These are phyloP conservation scores for Kodamaea arcana DNA, from an alignment of 1,139 yeast species.

Conservation along the genomic window DNA sequence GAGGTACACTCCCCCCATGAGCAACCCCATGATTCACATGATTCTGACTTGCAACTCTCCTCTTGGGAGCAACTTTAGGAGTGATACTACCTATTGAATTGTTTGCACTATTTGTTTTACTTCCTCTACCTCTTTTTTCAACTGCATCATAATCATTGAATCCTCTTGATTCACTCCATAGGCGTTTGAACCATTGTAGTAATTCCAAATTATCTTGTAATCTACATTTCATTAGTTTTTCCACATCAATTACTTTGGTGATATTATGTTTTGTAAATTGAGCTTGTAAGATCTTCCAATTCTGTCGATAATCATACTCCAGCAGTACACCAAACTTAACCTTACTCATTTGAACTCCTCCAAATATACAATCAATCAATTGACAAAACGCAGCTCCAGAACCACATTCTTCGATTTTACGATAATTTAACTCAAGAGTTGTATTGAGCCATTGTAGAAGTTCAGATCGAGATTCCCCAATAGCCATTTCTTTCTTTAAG, in stretches of 20 bases:
- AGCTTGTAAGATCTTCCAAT: slow-evolving; percentile 81
- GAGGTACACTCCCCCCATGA: background rate
- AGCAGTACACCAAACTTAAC: slow-evolving; percentile 62
- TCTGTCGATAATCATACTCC: slow-evolving; percentile 75
- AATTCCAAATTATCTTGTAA: slow-evolving; percentile 93
- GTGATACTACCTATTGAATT: slow-evolving; percentile 6
- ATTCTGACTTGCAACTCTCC: slow-evolving; percentile 1
- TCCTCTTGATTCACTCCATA: slow-evolving; percentile 74
- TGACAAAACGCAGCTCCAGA: slow-evolving; percentile 95
- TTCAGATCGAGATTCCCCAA: slow-evolving; percentile 79
- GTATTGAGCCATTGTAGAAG: slow-evolving; percentile 81
- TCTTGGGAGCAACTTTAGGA: no score
- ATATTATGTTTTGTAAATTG: slow-evolving; percentile 68
- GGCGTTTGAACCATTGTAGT: slow-evolving; percentile 84
- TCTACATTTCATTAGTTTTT: slow-evolving; percentile 75
- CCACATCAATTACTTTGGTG: slow-evolving; percentile 76
- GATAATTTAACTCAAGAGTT: slow-evolving; percentile 58
- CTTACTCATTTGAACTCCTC: slow-evolving; percentile 74
- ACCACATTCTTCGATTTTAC: slow-evolving; percentile 91
- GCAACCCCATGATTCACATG: background rate
- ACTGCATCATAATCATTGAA: slow-evolving; percentile 64
- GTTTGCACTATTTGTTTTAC: slow-evolving; percentile 5
- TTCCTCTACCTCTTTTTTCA: slow-evolving; percentile 18
- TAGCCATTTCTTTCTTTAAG: slow-evolving; percentile 16
- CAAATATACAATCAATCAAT: slow-evolving; percentile 77